Evolutionary conservation across 495 filamentous ascomycete genomes (phyloP).

Genomic region (Aspergillus steynii): DNA sequence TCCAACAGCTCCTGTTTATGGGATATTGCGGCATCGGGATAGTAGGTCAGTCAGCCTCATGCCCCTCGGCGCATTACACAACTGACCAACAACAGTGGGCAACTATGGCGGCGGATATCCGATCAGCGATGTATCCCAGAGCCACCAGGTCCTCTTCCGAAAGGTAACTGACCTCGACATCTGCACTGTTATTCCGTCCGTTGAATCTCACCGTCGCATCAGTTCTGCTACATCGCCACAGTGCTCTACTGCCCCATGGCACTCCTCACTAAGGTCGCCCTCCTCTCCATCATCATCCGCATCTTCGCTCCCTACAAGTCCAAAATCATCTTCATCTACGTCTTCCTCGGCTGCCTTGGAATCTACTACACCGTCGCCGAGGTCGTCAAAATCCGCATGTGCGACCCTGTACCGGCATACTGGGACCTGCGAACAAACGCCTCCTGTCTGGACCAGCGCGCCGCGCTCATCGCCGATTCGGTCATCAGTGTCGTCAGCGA

Average conservation of each 20-base stretch:
- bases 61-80: not conserved
- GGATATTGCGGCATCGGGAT: slow-evolving; percentile 40
- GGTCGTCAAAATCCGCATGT: slow-evolving; percentile 40
- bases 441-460: slow-evolving; percentile 42
- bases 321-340: slow-evolving; percentile 44
- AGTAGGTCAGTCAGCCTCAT: slow-evolving; percentile 26
- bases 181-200: not conserved
- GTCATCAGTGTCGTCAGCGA: slow-evolving; percentile 50
- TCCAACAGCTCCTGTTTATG: slow-evolving; percentile 35
- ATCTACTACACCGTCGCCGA: slow-evolving; percentile 36
- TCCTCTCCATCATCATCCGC: slow-evolving; percentile 49
- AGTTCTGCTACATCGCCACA: slow-evolving; percentile 43
- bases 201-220: not conserved
- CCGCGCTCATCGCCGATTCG: slow-evolving; percentile 47
- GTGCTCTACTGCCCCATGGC: slow-evolving; percentile 52
- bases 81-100: slow-evolving; percentile 28
- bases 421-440: slow-evolving; percentile 24
- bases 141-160: slow-evolving; percentile 27
- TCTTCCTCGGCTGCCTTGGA: slow-evolving; percentile 43
- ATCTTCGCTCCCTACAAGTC: slow-evolving; percentile 45
- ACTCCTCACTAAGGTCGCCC: slow-evolving; percentile 46
- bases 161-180: slow-evolving; percentile 22
- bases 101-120: slow-evolving; percentile 41
- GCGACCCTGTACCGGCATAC: slow-evolving; percentile 35
- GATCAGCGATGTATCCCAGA: slow-evolving; percentile 23